Conservation (phyloP, 2,329 filamentous ascomycete genomes). For the Neonectria hederae region DNA sequence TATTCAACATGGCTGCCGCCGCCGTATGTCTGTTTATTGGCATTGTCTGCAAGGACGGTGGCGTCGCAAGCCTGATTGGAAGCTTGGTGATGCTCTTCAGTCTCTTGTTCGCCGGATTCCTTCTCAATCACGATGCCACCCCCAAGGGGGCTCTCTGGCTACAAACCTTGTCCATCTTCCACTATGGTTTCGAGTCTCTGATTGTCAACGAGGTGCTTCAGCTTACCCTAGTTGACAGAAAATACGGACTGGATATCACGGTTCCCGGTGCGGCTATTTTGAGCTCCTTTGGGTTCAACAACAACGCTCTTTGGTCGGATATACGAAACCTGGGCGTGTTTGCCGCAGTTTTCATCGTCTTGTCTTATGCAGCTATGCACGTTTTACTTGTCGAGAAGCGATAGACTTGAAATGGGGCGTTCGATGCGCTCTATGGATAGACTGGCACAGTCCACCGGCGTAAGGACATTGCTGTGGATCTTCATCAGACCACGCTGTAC, state of each 20-base stretch:
- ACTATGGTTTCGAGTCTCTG: slow-evolving; percentile 94
- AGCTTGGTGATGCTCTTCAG: slow-evolving; percentile 98
- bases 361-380: slow-evolving; percentile 95
- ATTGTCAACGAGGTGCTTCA: slow-evolving; percentile 97
- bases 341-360: slow-evolving; percentile 81
- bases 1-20: slow-evolving; percentile 95
- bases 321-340: slow-evolving; percentile 84
- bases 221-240: slow-evolving; percentile 88
- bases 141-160: slow-evolving; percentile 87
- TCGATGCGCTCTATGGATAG: slow-evolving; percentile 10
- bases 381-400: slow-evolving; percentile 86
- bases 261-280: slow-evolving; percentile 94
- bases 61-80: slow-evolving; percentile 92
- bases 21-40: slow-evolving; percentile 96
- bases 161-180: slow-evolving; percentile 95
- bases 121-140: slow-evolving; percentile 95
- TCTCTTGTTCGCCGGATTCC: slow-evolving; percentile 89
- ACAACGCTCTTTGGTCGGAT: slow-evolving; percentile 85
- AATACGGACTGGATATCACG: slow-evolving; percentile 96
- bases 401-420: slow-evolving; percentile 43
- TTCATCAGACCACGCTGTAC: slow-evolving; percentile 3
- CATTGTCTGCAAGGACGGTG: slow-evolving; percentile 89
- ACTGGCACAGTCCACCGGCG: slow-evolving; percentile 2
- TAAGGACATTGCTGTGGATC: slow-evolving; percentile 2
- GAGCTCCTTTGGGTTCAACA: slow-evolving; percentile 94